Base-by-base conservation (phyloP, 768 basidiomycete species). In the Tulasnella sp. region DNA sequence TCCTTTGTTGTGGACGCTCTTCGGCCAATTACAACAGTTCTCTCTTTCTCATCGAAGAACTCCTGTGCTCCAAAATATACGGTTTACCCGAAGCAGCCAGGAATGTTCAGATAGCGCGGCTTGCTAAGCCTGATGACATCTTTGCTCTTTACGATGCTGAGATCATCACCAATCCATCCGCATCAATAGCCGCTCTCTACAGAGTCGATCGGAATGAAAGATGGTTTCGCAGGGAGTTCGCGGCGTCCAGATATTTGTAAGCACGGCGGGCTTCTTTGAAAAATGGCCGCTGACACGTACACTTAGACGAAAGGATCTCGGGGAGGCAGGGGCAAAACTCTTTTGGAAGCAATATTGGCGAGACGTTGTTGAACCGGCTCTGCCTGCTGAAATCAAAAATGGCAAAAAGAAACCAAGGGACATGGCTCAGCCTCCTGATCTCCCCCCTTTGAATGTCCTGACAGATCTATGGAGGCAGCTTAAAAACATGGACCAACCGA, bases 41-140 rank as follows among this genome's bases (percentile, higher is more conserved):
- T 20, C 37, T 72, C 5, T 72, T 72, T 15, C n/a, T 46, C 15
- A 26, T 42, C 23, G 71, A 72, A 37, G 71, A 72, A 26, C 23
- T 72, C 37, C 10, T 72, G 44, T 46, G n/a, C 29, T 40, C 71
- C n/a, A 35, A 35, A n/a, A 29, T 72, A 40, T 40, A 46, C 39
- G 71, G 71, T 26, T 13, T 72, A 29, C 71, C 71, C 15, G 71
- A 72, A 10, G 71, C 37, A 18, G 71, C 71, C n/a, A 40, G 71
- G 37, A 72, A 37, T 35, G n/a, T 10, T 15, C 37, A 40, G 37
- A 72, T 46, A 29, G 29, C 32, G 1, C n/a, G 39, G 44, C 44
- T 72, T 26, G 44, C 71, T 32, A 35, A 40, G n/a, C 71, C 71
- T 42, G 44, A 40, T 16, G 71, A 72, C 10, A 46, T 72, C 71